phyloP scores from a whole-genome alignment of 148 eudicot genomes.

The Spergularia bocconei region DNA sequence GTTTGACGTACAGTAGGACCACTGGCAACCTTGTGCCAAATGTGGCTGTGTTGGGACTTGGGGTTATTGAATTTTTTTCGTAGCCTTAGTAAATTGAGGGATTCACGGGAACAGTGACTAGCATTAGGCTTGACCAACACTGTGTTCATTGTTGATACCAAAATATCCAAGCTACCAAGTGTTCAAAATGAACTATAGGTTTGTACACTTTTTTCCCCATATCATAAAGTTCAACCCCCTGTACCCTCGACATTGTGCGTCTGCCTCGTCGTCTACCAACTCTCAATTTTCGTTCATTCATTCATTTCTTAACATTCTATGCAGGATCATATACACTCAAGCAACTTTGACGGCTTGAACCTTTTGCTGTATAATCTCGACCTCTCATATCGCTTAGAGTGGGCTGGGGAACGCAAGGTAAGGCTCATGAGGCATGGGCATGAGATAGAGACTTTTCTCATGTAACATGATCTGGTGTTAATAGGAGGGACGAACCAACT shows the following conservation, averaged over 20 bases:
- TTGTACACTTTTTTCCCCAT: not conserved
- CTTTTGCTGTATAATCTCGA: slow-evolving; percentile 73
- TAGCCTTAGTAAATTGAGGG: not conserved
- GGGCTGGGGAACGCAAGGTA: slow-evolving; percentile 76
- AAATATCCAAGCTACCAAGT: not conserved
- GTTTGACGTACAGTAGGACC: not conserved
- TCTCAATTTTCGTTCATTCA: not conserved
- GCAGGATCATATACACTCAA: slow-evolving; percentile 49
- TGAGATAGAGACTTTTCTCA: slow-evolving; percentile 67
- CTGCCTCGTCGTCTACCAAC: not conserved
- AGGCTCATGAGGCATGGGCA: slow-evolving; percentile 63
- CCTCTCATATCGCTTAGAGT: slow-evolving; percentile 76
- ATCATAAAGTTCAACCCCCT: too few relatives aligned
- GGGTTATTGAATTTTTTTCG: not conserved
- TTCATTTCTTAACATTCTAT: slow-evolving; percentile 7
- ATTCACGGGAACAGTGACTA: not conserved
- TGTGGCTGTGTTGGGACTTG: not conserved
- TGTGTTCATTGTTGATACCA: not conserved
- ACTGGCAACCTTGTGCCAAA: not conserved
- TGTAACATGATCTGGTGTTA: slow-evolving; percentile 28
- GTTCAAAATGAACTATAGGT: not conserved
- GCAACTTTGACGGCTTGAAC: slow-evolving; percentile 60
- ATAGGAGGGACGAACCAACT: not conserved
- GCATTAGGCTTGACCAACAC: not conserved
- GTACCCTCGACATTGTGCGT: too few relatives aligned